Percentiles rank a stretch among this genome's conserved stretches.
phyloP scores from a whole-genome alignment of 1,284 basidiomycete genomes.

The Cryptococcus sp. region DNA sequence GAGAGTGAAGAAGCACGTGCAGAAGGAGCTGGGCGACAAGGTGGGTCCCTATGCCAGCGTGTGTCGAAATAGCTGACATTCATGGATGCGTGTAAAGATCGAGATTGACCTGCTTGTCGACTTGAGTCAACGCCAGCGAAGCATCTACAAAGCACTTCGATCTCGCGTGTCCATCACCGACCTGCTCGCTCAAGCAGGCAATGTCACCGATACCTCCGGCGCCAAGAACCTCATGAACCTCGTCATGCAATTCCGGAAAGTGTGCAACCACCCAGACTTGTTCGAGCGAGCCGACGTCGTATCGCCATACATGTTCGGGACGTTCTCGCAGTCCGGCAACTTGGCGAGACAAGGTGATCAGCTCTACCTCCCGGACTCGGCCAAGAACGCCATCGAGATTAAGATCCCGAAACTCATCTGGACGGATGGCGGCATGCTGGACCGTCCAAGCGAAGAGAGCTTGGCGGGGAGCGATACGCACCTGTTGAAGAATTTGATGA shows the following conservation, averaged over 20 bases:
- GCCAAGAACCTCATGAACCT: conserved; percentile 88
- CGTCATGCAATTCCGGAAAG: conserved; percentile 99
- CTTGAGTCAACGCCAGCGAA: conserved; percentile 87
- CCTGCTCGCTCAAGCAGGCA: conserved; percentile 84
- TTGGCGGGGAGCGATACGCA: conserved; percentile 63
- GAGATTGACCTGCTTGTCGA: conserved; percentile 96
- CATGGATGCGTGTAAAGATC: conserved; percentile 62
- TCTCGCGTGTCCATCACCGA: conserved; percentile 95
- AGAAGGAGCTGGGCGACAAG: conserved; percentile 99
- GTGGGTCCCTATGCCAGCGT: conserved; percentile 51
- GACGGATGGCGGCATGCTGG: conserved; percentile 72
- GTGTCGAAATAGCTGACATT: neutral
- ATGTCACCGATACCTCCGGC: conserved; percentile 70
- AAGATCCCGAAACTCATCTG: conserved; percentile 76
- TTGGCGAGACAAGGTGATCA: conserved; percentile 83
- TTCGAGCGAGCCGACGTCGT: conserved; percentile 97
- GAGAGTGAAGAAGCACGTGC: conserved; percentile 96
- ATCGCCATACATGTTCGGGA: conserved; percentile 85
- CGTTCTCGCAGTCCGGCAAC: conserved; percentile 79
- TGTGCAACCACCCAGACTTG: conserved; percentile 98
- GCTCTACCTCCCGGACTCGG: conserved; percentile 72
- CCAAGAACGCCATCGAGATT: conserved; percentile 81
- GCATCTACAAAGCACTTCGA: conserved; percentile 87
- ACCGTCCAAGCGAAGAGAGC: conserved; percentile 64
- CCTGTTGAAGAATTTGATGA: conserved; percentile 72